Evolutionary conservation across 192 early-diverging fungal species (phyloP), one percentile per base, ranked within the genome.

Genomic region (Umbelopsis ramanniana): DNA sequence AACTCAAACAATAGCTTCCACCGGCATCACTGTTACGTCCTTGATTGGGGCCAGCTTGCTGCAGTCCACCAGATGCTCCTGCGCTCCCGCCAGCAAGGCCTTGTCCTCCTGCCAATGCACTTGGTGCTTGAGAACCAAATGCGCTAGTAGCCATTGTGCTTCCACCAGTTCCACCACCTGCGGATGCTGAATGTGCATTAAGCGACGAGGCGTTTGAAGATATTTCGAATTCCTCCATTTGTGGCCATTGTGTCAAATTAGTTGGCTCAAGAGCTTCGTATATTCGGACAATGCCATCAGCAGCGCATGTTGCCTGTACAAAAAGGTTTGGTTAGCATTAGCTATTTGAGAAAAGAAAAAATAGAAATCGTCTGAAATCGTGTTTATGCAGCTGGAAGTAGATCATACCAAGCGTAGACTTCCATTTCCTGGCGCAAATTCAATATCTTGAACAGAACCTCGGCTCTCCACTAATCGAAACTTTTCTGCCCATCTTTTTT

Each of bases 221-320:
- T 35, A 81, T 74, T 9, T 86, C 81, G 10, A 94, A 86, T 9
- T 89, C 84, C 11, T 83, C 86, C 78, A 88, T 89, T 69, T 91
- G 83, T 14, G 89, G 87, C 95, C 95, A 98, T 68, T 90, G 84
- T 24, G 83, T 72, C 40, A 96, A 74, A 50, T 91, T 92, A 15
- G 92, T 86, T 6, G 90, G 85, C 72, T 97, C 93, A 72, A 89
- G 79, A 2, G 93, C 92, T 77, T 96, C 94, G 75, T 97, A 97
- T 46, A 98, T 92, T 66, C 93, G 81, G 29, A 96, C 86, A 21
- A 86, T 83, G 24, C 95, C 95, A 82, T 98, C 95, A 1, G 94
- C 87, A 29, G 91, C 88, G 54, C 84, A 85, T 4, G 91, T 82
- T 2, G 96, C 96, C 93, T 93, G 67, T 66, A 8, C 12, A 67